A percentile compares a stretch with the other conserved stretches of the same genome.
Conservation (phyloP, 2,329 filamentous ascomycete species). For the Colletotrichum musae region DNA sequence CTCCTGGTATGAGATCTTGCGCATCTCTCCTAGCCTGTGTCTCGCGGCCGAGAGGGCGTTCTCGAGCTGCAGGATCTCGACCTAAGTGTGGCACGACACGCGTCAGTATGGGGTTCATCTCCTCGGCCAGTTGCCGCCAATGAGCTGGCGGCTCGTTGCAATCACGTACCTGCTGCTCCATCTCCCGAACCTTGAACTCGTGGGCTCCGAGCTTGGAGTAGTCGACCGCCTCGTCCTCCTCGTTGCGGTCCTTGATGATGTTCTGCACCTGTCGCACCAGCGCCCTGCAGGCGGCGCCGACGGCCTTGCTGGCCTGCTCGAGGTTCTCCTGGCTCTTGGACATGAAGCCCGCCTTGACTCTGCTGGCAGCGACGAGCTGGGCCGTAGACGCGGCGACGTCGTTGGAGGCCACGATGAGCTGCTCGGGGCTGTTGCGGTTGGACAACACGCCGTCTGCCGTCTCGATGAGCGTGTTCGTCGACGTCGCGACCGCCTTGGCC, state of each 20-base stretch:
- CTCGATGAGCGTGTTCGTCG: slow-evolving; percentile 97
- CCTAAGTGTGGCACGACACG: slow-evolving; percentile 64
- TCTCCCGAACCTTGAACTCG: slow-evolving; percentile 98
- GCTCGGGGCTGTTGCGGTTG: slow-evolving; percentile 92
- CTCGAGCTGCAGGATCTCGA: slow-evolving; percentile 96
- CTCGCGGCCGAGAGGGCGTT: slow-evolving; percentile 86
- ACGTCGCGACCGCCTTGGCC: slow-evolving; percentile 93
- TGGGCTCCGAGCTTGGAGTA: slow-evolving; percentile 90
- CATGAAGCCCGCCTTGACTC: slow-evolving; percentile 99
- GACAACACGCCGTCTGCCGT: slow-evolving; percentile 96
- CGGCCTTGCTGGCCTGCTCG: slow-evolving; percentile 92
- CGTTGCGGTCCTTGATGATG: slow-evolving; percentile 90
- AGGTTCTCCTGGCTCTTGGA: slow-evolving; percentile 94
- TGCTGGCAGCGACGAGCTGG: slow-evolving; percentile 93
- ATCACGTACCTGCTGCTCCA: slow-evolving; percentile 93
- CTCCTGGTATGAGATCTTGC: slow-evolving; percentile 95
- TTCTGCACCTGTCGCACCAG: slow-evolving; percentile 94
- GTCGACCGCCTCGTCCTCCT: slow-evolving; percentile 85
- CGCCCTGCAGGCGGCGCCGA: slow-evolving; percentile 87
- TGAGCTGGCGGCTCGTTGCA: slow-evolving; percentile 17
- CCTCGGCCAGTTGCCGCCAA: not conserved
- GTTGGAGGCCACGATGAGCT: slow-evolving; percentile 97
- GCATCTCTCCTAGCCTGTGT: slow-evolving; percentile 93
- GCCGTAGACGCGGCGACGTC: slow-evolving; percentile 96
- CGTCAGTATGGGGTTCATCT: slow-evolving; percentile 13